phyloP scores from a whole-genome alignment of 2,329 filamentous ascomycete species.

The Neoarthrinium moseri region DNA sequence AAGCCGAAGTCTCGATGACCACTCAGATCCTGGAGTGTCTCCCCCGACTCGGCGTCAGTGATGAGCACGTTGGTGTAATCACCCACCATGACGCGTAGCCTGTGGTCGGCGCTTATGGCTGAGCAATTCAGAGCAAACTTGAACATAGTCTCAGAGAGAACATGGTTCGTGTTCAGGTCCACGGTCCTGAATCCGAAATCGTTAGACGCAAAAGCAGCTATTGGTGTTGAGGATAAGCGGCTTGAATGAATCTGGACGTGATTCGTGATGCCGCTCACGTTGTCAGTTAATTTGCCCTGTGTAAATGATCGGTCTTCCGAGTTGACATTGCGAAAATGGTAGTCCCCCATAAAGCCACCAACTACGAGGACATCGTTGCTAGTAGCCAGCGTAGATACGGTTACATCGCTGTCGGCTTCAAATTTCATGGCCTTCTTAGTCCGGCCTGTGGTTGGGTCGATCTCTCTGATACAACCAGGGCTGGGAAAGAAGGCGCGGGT shows the following conservation, averaged over 20 bases:
- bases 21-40: conserved; percentile 53
- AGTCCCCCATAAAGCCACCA: conserved; percentile 58
- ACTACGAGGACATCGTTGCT: conserved; percentile 56
- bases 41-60: conserved; percentile 65
- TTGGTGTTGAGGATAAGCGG: conserved; percentile 49
- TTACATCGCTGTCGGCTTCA: conserved; percentile 34
- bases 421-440: conserved; percentile 45
- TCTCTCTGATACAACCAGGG: conserved; percentile 45
- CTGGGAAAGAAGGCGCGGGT: conserved; percentile 58
- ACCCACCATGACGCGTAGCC: conserved; percentile 71
- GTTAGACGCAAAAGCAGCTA: conserved; percentile 63
- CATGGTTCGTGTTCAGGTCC: conserved; percentile 57
- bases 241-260: conserved; percentile 58
- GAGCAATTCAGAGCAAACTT: conserved; percentile 69
- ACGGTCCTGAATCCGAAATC: conserved; percentile 58
- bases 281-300: conserved; percentile 47
- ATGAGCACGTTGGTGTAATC: conserved; percentile 67
- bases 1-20: conserved; percentile 73
- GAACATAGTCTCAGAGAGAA: conserved; percentile 54
- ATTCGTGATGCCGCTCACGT: conserved; percentile 60
- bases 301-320: conserved; percentile 34
- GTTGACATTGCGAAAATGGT: conserved; percentile 47
- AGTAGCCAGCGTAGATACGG: conserved; percentile 51
- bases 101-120: conserved; percentile 68
- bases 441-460: conserved; percentile 49